Evolutionary conservation across 2,329 filamentous ascomycete species (phyloP), one percentile per base, ranked within the genome.

Genomic region (Dothistroma septosporum): DNA sequence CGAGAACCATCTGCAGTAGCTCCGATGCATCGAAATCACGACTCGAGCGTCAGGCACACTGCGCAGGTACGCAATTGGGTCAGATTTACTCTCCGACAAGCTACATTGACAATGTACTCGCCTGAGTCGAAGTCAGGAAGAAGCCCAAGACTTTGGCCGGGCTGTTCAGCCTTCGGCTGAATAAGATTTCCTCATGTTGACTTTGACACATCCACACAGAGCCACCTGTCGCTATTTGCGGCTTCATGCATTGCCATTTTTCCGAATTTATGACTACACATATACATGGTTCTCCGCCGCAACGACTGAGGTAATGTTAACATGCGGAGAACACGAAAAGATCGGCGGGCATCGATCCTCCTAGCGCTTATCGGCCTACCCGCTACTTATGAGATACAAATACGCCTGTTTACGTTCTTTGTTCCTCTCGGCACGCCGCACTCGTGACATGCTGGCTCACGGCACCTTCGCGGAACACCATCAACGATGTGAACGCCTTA

Each of bases 1-100:
- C 55, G 55, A 57, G 28, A 57, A 57, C 41, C 16, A 44, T 44
- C 46, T 57, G 55, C 55, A 57, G 55, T 57, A 57, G 55, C 44
- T 57, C 28, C 41, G 19, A 35, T 49, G 24, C 44, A 31, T n/a
- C 55, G 6, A 57, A 9, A 35, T n/a, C 50, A 35, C 32, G 19
- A 16, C 55, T 22, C 12, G 46, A 21, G n/a, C 32, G 12, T 28
- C 19, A 37, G 21, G 21, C 28, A 55, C 31, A 41, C 21, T 28
- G 21, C 35, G 21, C 53, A 55, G 33, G 33, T 33, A 49, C 22
- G 19, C 33, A 33, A 35, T 9, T 53, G n/a, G 10, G 12, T 21
- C 22, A 35, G 16, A 21, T 8, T 24, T 12, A 21, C 12, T 35
- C 9, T 53, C 11, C 21, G 33, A 21, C 12, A 53, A 5, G 9